Conservation (phyloP, 2,329 filamentous ascomycete genomes). For the Cercospora canescens region DNA sequence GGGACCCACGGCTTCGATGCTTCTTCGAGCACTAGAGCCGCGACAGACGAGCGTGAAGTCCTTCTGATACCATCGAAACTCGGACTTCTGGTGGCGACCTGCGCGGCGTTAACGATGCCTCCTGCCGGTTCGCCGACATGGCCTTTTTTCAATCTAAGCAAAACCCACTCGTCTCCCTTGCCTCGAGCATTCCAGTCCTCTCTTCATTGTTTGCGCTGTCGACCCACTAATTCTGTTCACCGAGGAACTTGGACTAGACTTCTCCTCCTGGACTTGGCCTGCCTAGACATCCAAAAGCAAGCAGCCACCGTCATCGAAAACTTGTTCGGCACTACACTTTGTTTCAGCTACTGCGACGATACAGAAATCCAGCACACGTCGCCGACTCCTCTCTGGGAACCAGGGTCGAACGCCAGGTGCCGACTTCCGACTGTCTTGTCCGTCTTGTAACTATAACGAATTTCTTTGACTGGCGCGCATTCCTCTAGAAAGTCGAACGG, state of each 20-base stretch:
- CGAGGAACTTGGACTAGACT: not conserved
- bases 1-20: not conserved
- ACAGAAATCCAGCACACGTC: not conserved
- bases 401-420: not conserved
- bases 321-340: not conserved
- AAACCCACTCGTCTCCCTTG: not conserved
- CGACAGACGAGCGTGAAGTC: not conserved
- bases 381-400: not conserved
- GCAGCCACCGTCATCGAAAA: not conserved
- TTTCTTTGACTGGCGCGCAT: not conserved
- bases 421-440: not conserved
- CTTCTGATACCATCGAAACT: not conserved
- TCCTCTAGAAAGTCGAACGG: not conserved
- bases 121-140: not conserved
- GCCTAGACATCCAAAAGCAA: not conserved
- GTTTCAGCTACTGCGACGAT: not conserved
- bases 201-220: not conserved
- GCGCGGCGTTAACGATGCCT: not conserved
- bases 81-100: not conserved
- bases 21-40: constrained; percentile 1
- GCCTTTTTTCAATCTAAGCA: not conserved
- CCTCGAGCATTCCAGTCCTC: not conserved
- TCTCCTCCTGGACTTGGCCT: not conserved
- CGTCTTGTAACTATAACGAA: not conserved
- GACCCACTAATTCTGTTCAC: not conserved